Evolutionary conservation across 768 basidiomycete species (phyloP).

Genomic region (Suillus brevipes): DNA sequence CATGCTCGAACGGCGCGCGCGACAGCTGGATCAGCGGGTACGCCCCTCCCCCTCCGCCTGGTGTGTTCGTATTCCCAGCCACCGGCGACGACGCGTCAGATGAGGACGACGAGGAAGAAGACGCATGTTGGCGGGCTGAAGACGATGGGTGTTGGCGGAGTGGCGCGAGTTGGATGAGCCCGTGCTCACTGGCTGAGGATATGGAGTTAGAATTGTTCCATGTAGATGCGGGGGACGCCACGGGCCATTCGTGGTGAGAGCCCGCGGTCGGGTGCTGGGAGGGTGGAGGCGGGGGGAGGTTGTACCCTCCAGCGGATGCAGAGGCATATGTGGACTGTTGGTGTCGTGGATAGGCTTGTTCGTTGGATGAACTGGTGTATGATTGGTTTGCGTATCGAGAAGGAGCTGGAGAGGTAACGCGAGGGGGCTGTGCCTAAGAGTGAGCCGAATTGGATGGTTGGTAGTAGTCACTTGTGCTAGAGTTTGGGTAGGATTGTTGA

Average conservation of each 20-base stretch:
- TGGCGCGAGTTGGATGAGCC: conserved; percentile 38
- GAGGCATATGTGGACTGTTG: background rate
- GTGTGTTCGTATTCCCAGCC: conserved; percentile 3
- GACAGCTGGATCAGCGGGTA: conserved; percentile 31
- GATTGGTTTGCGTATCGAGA: background rate
- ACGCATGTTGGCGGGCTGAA: conserved; percentile 10
- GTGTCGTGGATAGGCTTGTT: background rate
- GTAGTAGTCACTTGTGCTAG: conserved; percentile 2
- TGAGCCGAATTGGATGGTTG: conserved; percentile 1
- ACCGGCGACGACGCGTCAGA: conserved; percentile 28
- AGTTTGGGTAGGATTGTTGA: conserved; percentile 3
- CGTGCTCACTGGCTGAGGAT: conserved; percentile 23
- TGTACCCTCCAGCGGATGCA: conserved; percentile 5
- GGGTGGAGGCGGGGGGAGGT: conserved; percentile 9
- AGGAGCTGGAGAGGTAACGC: background rate
- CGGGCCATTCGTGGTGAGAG: conserved; percentile 13
- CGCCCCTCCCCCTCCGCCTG: conserved; percentile 14
- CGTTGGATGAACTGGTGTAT: background rate
- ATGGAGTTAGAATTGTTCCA: conserved; percentile 2
- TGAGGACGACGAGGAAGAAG: conserved; percentile 28
- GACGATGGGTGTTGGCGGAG: conserved; percentile 22
- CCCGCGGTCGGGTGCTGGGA: conserved; percentile 15
- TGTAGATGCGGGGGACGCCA: background rate
- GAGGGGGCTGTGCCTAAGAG: background rate
- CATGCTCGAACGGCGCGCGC: conserved; percentile 33